Evolutionary conservation across 2,329 filamentous ascomycete genomes (phyloP).

Genomic region (Ploettnerulaceae sp.): DNA sequence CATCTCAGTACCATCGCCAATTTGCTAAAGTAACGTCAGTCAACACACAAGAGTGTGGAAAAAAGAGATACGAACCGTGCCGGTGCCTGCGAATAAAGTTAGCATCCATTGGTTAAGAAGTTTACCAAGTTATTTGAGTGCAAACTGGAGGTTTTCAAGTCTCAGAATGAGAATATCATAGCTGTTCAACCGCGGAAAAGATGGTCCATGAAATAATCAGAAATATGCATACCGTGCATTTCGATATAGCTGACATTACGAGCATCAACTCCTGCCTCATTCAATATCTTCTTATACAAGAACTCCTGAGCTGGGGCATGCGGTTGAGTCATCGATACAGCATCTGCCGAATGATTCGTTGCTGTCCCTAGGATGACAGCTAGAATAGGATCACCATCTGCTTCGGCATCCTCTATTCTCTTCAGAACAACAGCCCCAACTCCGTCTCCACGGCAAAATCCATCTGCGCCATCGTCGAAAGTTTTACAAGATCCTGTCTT

Average conservation of each 20-base stretch:
- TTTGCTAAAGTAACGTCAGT: no score
- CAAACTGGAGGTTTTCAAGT: no score
- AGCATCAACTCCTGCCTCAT: constrained; percentile 67
- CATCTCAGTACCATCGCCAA: constrained; percentile 78
- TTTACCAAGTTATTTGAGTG: no score
- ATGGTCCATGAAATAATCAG: no score
- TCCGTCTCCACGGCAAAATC: constrained; percentile 49
- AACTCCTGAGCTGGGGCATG: constrained; percentile 69
- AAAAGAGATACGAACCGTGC: no score
- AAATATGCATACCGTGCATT: constrained; percentile 83
- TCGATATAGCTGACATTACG: constrained; percentile 76
- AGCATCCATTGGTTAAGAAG: no score
- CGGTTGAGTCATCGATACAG: constrained; percentile 77
- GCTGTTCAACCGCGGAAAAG: no score
- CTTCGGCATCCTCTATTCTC: constrained; percentile 42
- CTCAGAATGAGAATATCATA: no score
- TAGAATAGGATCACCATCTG: constrained; percentile 45
- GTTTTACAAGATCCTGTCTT: constrained; percentile 47
- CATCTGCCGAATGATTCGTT: constrained; percentile 77
- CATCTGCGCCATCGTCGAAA: constrained; percentile 44
- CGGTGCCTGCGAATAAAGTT: no score
- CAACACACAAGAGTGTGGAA: no score
- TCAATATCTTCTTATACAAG: constrained; percentile 63
- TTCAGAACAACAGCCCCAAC: constrained; percentile 45
- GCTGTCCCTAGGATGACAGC: constrained; percentile 60